Conservation (phyloP, 192 early-diverging fungal species). For the Coemansia sp. region DNA sequence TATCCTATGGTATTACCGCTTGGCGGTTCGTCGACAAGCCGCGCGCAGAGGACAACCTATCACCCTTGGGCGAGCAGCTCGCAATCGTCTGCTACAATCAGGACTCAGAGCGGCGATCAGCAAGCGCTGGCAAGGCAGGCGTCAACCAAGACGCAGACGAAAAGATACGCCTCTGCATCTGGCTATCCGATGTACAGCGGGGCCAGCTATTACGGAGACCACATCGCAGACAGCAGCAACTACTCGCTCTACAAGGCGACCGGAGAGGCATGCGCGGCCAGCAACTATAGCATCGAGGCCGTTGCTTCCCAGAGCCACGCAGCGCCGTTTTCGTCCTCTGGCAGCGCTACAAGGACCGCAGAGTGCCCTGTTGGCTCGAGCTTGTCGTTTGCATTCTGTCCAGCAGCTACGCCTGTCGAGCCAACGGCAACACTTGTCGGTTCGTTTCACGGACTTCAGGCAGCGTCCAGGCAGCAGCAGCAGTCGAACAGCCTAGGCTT, state of each 20-base stretch:
- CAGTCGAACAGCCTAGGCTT: not conserved
- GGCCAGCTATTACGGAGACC: not conserved
- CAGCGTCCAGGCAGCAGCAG: not conserved
- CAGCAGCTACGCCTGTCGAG: not conserved
- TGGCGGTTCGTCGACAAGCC: not conserved
- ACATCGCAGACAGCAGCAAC: not conserved
- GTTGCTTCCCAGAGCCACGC: not conserved
- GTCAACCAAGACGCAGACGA: not conserved
- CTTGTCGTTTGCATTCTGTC: not conserved
- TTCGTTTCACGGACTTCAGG: not conserved
- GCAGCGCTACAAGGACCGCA: not conserved
- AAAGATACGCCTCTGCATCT: not conserved
- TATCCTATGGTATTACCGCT: constrained; percentile 43
- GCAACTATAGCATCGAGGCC: not conserved
- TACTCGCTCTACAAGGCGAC: not conserved
- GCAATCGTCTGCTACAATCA: not conserved
- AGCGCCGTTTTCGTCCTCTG: not conserved
- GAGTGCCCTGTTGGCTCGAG: not conserved
- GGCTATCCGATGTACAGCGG: not conserved
- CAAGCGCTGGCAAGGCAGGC: not conserved
- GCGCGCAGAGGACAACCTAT: constrained; percentile 10
- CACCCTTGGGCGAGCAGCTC: constrained; percentile 3
- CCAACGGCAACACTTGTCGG: not conserved
- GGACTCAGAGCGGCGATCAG: not conserved
- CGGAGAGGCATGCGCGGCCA: not conserved